phyloP scores from a whole-genome alignment of 148 eudicot species.

The Tetragonia tetragonoides region DNA sequence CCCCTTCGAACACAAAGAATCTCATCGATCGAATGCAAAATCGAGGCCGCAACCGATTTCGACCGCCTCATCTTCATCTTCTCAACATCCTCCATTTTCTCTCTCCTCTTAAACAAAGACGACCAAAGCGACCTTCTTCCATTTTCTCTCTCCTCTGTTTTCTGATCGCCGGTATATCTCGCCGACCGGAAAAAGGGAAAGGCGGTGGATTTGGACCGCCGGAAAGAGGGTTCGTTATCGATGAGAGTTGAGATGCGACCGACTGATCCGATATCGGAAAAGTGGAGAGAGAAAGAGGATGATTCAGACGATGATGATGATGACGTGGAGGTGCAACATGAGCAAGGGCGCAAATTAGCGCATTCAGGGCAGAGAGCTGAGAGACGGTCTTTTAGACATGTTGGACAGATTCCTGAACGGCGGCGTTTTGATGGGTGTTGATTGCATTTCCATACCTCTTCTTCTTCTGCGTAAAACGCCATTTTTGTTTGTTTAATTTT shows the following conservation, averaged over 20 bases:
- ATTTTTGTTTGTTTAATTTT: slow-evolving; percentile 24
- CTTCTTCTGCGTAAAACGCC: slow-evolving; percentile 62
- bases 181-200: slow-evolving; percentile 50
- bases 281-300: slow-evolving; percentile 31
- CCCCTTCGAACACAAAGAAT: too few species aligned
- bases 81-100: too few species aligned
- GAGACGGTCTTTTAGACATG: slow-evolving; percentile 62
- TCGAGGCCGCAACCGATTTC: too few species aligned
- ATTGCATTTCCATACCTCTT: slow-evolving; percentile 60
- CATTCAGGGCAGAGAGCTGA: slow-evolving; percentile 64
- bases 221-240: slow-evolving; percentile 48
- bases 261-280: slow-evolving; percentile 25
- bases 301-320: slow-evolving; percentile 40
- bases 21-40: too few species aligned
- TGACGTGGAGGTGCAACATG: slow-evolving; percentile 35
- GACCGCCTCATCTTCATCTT: too few species aligned
- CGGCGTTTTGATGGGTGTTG: slow-evolving; percentile 66
- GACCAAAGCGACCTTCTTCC: too few species aligned
- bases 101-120: too few species aligned
- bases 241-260: slow-evolving; percentile 40
- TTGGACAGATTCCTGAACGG: slow-evolving; percentile 51
- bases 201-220: slow-evolving; percentile 51
- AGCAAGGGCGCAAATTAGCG: slow-evolving; percentile 52
- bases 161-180: slow-evolving; percentile 15
- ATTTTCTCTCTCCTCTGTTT: too few species aligned